Percentiles rank a stretch among this genome's conserved stretches.
Evolutionary conservation across 257 asterid genomes (phyloP).

Genomic region (Solanum dulcamara): DNA sequence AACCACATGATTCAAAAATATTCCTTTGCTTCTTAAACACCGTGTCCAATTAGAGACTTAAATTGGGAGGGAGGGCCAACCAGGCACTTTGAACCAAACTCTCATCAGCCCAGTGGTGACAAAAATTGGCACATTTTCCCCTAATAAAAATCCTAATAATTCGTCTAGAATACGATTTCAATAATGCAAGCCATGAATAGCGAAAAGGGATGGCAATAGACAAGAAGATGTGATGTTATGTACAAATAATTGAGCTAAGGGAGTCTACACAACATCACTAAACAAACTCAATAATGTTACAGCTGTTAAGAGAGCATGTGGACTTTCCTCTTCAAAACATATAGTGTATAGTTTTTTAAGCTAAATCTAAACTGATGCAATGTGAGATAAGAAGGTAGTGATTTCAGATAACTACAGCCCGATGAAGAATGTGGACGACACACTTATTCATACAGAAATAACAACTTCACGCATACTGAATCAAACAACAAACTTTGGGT

Average conservation of each 20-base stretch:
- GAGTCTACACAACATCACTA: neutral
- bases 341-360: neutral
- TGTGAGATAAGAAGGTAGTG: neutral
- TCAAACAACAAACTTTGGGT: neutral
- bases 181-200: constrained; percentile 2
- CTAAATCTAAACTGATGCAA: neutral
- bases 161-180: neutral
- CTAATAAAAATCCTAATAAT: neutral
- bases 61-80: neutral
- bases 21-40: neutral
- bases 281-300: neutral
- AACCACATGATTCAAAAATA: neutral
- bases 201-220: neutral
- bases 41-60: neutral
- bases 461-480: neutral
- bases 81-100: neutral
- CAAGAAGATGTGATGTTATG: neutral
- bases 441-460: neutral
- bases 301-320: neutral
- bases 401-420: neutral
- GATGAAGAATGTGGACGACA: neutral
- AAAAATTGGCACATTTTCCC: neutral
- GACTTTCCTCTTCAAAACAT: neutral
- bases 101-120: neutral
- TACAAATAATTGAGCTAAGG: neutral